phyloP scores from a whole-genome alignment of 1,139 yeast species.

The Candida sp. region DNA sequence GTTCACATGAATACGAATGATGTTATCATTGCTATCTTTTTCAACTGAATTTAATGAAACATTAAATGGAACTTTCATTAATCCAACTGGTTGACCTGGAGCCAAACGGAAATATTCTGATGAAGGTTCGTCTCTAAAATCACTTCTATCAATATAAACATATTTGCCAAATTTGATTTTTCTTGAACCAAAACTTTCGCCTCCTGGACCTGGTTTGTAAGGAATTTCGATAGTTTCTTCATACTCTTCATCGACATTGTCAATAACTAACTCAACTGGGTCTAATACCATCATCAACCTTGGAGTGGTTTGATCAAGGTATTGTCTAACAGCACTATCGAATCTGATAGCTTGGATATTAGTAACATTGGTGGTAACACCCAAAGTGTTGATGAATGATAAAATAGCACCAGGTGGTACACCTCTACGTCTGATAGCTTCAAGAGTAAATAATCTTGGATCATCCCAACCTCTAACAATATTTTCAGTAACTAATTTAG shows the following conservation, averaged over 20 bases:
- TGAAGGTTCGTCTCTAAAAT: slow-evolving; percentile 64
- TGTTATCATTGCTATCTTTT: slow-evolving; percentile 59
- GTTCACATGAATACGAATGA: slow-evolving; percentile 70
- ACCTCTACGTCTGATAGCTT: slow-evolving; percentile 95
- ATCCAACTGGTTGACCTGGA: slow-evolving; percentile 94
- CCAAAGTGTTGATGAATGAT: slow-evolving; percentile 89
- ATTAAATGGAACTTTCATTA: slow-evolving; percentile 86
- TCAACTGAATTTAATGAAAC: slow-evolving; percentile 71
- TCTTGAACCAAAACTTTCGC: slow-evolving; percentile 65
- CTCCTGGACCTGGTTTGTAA: slow-evolving; percentile 83
- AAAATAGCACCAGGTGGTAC: slow-evolving; percentile 99
- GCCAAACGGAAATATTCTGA: slow-evolving; percentile 83
- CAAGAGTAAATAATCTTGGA: slow-evolving; percentile 93
- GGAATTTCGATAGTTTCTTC: slow-evolving; percentile 73
- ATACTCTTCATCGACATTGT: slow-evolving; percentile 74
- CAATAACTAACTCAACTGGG: slow-evolving; percentile 81
- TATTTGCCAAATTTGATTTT: slow-evolving; percentile 71
- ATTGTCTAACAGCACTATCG: slow-evolving; percentile 84
- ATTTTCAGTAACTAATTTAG: slow-evolving; percentile 78
- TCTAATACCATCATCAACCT: slow-evolving; percentile 91
- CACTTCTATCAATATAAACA: slow-evolving; percentile 81
- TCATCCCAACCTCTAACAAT: slow-evolving; percentile 98
- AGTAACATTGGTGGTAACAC: slow-evolving; percentile 92
- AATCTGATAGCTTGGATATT: slow-evolving; percentile 89
- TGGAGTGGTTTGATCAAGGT: slow-evolving; percentile 88